A percentile compares a stretch with the other conserved stretches of the same genome.
These are phyloP conservation scores for Endocladia muricata DNA, from an alignment of 31 red algal genomes.

Conservation along the genomic window DNA sequence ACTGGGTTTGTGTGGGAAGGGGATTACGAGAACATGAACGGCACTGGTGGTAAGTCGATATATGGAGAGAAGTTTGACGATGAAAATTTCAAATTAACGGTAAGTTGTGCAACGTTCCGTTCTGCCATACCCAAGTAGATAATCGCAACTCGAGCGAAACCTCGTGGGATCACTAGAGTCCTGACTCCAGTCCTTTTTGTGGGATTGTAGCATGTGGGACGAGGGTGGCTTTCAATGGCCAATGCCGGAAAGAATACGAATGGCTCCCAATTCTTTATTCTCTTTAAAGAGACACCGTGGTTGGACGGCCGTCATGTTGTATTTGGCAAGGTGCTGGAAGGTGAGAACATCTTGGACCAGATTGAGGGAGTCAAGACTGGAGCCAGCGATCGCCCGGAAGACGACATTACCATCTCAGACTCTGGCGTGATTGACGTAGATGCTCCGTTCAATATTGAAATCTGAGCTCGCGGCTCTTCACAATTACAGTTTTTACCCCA, in stretches of 20 bases:
- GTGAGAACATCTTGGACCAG: constrained; percentile 53
- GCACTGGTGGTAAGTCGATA: constrained; percentile 94
- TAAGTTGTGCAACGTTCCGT: constrained; percentile 27
- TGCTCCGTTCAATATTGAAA: constrained; percentile 32
- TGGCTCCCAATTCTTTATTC: constrained; percentile 86
- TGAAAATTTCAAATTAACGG: constrained; percentile 85
- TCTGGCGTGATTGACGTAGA: constrained; percentile 50
- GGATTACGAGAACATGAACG: constrained; percentile 78
- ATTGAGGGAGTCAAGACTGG: constrained; percentile 45
- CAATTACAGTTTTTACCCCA: too few species aligned
- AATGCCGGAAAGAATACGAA: constrained; percentile 88
- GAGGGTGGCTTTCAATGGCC: constrained; percentile 87
- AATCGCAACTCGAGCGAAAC: neutral
- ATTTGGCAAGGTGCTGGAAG: constrained; percentile 80
- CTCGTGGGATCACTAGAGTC: neutral
- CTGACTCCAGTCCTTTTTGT: neutral
- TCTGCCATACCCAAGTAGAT: neutral
- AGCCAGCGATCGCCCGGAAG: constrained; percentile 33
- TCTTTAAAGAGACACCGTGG: constrained; percentile 83
- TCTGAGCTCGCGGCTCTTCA: neutral
- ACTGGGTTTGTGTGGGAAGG: too few species aligned
- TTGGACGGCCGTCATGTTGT: constrained; percentile 91
- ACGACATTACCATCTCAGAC: constrained; percentile 28
- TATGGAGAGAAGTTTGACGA: constrained; percentile 94
- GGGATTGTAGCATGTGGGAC: constrained; percentile 14